Conservation (phyloP, 2,329 filamentous ascomycete species). For the Ascocoryne sarcoides region DNA sequence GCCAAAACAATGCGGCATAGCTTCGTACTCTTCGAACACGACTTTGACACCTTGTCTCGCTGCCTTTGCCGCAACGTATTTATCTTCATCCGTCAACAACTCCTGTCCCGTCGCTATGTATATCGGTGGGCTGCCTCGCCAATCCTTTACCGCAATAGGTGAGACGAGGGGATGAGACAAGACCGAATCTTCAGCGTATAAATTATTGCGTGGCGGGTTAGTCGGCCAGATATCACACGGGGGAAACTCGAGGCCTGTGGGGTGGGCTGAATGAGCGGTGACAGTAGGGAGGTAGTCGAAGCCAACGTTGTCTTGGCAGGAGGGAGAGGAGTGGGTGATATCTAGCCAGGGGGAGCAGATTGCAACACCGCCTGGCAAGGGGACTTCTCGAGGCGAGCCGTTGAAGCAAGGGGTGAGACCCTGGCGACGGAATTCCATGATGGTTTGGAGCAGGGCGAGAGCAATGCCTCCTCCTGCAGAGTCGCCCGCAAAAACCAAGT, state of each 20-base stretch:
- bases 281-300: slow-evolving; percentile 54
- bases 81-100: slow-evolving; percentile 58
- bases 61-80: slow-evolving; percentile 49
- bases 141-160: slow-evolving; percentile 48
- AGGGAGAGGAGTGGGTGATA: slow-evolving; percentile 54
- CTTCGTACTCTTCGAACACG: slow-evolving; percentile 64
- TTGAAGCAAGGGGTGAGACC: slow-evolving; percentile 48
- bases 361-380: slow-evolving; percentile 57
- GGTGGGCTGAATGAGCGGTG: slow-evolving; percentile 28
- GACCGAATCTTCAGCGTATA: slow-evolving; percentile 47
- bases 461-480: slow-evolving; percentile 64
- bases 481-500: slow-evolving; percentile 67
- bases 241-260: slow-evolving; percentile 30
- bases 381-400: slow-evolving; percentile 47
- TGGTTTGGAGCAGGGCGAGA: slow-evolving; percentile 56
- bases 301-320: slow-evolving; percentile 39
- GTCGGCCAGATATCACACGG: slow-evolving; percentile 51
- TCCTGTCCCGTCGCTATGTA: slow-evolving; percentile 66
- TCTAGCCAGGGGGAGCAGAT: slow-evolving; percentile 64
- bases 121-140: slow-evolving; percentile 55
- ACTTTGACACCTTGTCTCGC: slow-evolving; percentile 49
- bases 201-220: slow-evolving; percentile 40
- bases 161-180: slow-evolving; percentile 60
- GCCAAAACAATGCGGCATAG: slow-evolving; percentile 72
- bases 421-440: slow-evolving; percentile 52